A percentile compares a stretch with the other conserved stretches of the same genome.
phyloP scores from a whole-genome alignment of 164 flowering plant genomes.

The Umbilicus rupestris region DNA sequence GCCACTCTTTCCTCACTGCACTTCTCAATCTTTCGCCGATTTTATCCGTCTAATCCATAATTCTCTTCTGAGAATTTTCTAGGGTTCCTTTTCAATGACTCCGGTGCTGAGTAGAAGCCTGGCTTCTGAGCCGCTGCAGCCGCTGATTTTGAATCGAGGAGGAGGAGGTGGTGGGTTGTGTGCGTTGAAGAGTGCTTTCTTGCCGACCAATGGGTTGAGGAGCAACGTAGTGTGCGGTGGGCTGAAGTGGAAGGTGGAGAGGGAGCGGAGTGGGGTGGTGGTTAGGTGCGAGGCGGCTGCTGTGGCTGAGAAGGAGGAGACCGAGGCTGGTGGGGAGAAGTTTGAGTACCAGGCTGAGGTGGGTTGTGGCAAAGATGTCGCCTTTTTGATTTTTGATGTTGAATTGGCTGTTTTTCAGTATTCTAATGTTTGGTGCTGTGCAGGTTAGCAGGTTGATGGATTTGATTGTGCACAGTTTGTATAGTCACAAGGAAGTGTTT shows the following conservation, averaged over 20 bases:
- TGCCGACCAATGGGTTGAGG: slow-evolving; percentile 28
- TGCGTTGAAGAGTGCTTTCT: slow-evolving; percentile 29
- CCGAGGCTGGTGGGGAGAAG: slow-evolving; percentile 55
- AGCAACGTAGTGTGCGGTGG: slow-evolving; percentile 30
- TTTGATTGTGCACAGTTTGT: slow-evolving; percentile 93
- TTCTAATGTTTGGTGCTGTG: background rate
- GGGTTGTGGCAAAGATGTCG: slow-evolving; percentile 11
- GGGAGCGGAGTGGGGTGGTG: slow-evolving; percentile 19
- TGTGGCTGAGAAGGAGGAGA: slow-evolving; percentile 63
- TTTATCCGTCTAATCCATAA: background rate
- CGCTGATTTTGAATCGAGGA: slow-evolving; percentile 10
- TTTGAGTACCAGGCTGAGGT: slow-evolving; percentile 98
- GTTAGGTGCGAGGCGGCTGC: slow-evolving; percentile 72
- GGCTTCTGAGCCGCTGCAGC: slow-evolving; percentile 41
- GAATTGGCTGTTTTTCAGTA: background rate
- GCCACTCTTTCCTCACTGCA: background rate
- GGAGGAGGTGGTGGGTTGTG: background rate
- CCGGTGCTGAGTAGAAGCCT: slow-evolving; percentile 68
- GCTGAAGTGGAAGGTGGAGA: slow-evolving; percentile 49
- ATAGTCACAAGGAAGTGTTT: slow-evolving; percentile 97
- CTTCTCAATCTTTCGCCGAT: background rate
- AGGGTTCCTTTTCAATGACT: slow-evolving; percentile 29
- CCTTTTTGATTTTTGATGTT: background rate
- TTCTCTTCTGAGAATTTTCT: background rate
- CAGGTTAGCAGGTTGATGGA: slow-evolving; percentile 96